Conservation (phyloP, 352 stramenopile species). For the Globisporangium solare region DNA sequence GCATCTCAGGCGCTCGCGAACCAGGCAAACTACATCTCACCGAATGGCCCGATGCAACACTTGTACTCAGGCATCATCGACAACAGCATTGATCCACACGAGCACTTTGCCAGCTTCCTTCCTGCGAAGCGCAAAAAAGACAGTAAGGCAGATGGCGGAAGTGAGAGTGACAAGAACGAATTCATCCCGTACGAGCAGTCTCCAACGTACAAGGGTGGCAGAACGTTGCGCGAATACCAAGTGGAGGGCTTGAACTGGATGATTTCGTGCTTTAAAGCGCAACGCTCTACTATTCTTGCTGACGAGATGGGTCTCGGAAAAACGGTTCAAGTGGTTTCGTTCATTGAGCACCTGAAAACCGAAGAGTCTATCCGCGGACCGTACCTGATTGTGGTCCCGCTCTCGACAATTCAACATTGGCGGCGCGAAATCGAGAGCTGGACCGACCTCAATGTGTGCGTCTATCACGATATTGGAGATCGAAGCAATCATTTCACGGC, state of each 20-base stretch:
- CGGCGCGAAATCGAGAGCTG: conserved; percentile 84
- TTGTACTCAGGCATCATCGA: conserved; percentile 85
- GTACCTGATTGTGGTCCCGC: conserved; percentile 82
- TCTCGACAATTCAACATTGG: conserved; percentile 88
- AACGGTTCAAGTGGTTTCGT: conserved; percentile 93
- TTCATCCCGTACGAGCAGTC: conserved; percentile 89
- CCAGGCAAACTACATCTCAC: conserved; percentile 61
- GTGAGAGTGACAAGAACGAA: conserved; percentile 35
- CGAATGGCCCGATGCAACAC: conserved; percentile 83
- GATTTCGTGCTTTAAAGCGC: conserved; percentile 83
- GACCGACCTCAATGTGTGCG: conserved; percentile 98
- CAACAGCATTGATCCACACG: conserved; percentile 86
- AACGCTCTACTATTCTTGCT: conserved; percentile 85
- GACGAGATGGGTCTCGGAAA: conserved; percentile 94
- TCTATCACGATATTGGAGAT: conserved; percentile 96
- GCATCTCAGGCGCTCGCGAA: conserved; percentile 32
- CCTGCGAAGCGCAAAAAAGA: conserved; percentile 29
- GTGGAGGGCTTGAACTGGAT: conserved; percentile 89
- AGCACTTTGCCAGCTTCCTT: conserved; percentile 86
- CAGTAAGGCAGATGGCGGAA: conserved; percentile 12
- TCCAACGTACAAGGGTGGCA: conserved; percentile 82
- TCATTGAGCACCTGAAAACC: conserved; percentile 86
- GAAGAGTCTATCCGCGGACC: conserved; percentile 82
- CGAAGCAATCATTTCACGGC: conserved; percentile 72
- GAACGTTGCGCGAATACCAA: conserved; percentile 78